Percentiles rank a stretch among this genome's conserved stretches.
Evolutionary conservation across 2,329 filamentous ascomycete genomes (phyloP).

Genomic region (Aureobasidium zeae): DNA sequence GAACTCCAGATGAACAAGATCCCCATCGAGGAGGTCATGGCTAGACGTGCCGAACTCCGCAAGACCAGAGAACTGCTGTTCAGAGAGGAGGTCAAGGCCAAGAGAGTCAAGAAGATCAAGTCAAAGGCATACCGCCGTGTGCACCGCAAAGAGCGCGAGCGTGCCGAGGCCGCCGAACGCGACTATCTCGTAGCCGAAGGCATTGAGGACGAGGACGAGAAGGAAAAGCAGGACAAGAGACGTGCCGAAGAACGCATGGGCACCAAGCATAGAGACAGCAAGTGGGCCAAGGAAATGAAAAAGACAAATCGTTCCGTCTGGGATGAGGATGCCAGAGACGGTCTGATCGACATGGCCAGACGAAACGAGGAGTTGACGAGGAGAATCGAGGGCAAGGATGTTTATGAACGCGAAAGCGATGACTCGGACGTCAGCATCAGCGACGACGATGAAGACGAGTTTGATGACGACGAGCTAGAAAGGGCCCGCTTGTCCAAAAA

Average conservation of each 20-base stretch:
- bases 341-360: constrained; percentile 70
- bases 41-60: constrained; percentile 63
- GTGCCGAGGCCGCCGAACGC: constrained; percentile 44
- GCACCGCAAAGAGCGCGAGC: constrained; percentile 68
- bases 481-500: constrained; percentile 26
- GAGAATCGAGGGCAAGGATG: constrained; percentile 64
- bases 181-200: constrained; percentile 51
- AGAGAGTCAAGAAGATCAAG: constrained; percentile 98
- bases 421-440: constrained; percentile 33
- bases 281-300: constrained; percentile 81
- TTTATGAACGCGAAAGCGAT: constrained; percentile 37
- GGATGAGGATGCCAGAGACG: constrained; percentile 77
- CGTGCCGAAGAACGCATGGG: constrained; percentile 80
- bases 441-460: constrained; percentile 56
- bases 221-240: constrained; percentile 59
- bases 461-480: constrained; percentile 43
- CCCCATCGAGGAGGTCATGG: constrained; percentile 62
- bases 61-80: constrained; percentile 77
- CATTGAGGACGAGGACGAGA: constrained; percentile 54
- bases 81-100: constrained; percentile 76
- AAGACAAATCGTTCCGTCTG: constrained; percentile 70
- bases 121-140: constrained; percentile 89
- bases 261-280: constrained; percentile 75
- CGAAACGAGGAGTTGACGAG: constrained; percentile 72
- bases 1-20: constrained; percentile 62